A percentile compares a stretch with the other conserved stretches of the same genome.
phyloP scores from a whole-genome alignment of 352 stramenopile species.

The Globisporangium paddicum region DNA sequence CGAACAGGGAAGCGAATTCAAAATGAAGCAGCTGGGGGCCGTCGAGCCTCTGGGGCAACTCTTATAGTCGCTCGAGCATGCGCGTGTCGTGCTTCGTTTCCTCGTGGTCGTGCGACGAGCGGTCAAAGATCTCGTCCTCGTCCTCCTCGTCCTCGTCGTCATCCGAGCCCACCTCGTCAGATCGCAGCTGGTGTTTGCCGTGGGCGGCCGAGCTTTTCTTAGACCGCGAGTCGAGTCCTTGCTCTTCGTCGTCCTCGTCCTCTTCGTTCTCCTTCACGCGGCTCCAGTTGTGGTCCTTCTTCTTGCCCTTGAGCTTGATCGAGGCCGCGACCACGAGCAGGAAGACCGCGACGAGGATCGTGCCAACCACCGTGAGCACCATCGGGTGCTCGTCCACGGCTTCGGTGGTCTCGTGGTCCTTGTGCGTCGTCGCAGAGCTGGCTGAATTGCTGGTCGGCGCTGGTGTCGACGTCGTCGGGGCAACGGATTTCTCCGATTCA shows the following conservation, averaged over 20 bases:
- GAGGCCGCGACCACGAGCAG: conserved; percentile 58
- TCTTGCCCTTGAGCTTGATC: conserved; percentile 52
- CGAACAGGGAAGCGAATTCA: not conserved
- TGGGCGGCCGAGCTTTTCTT: conserved; percentile 19
- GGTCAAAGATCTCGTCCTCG: conserved; percentile 75
- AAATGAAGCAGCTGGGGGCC: not conserved
- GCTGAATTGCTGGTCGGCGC: conserved; percentile 8
- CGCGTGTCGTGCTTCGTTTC: conserved; percentile 44
- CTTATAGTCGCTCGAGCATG: conserved; percentile 55
- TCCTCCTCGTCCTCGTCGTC: conserved; percentile 40
- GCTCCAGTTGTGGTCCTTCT: conserved; percentile 56
- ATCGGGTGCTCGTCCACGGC: conserved; percentile 45
- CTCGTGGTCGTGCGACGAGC: conserved; percentile 29
- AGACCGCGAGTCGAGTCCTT: conserved; percentile 21
- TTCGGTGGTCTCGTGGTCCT: conserved; percentile 16
- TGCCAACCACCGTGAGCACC: conserved; percentile 70
- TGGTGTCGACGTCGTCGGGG: not conserved
- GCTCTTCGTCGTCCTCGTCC: conserved; percentile 60
- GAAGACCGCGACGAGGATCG: conserved; percentile 67
- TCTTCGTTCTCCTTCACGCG: conserved; percentile 66
- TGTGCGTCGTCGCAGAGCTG: conserved; percentile 14
- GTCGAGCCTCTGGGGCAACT: not conserved
- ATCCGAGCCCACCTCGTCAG: conserved; percentile 15
- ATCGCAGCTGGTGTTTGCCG: conserved; percentile 34
- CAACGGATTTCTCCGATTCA: not conserved